Conservation (phyloP, 495 filamentous ascomycete species). For the Penicillium turbatum region DNA sequence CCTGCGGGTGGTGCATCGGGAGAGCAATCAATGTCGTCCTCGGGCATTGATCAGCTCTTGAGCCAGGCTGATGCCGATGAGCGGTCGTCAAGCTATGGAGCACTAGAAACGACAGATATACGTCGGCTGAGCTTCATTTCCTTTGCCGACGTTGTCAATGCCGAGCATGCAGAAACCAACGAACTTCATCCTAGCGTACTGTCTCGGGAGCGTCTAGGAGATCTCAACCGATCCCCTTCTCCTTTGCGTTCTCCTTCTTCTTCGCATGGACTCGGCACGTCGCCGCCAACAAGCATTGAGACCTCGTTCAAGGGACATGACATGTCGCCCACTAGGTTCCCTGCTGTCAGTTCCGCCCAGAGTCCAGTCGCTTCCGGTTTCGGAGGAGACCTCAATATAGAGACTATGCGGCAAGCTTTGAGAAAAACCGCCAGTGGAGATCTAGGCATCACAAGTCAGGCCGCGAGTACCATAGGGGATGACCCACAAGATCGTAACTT, state of each 20-base stretch:
- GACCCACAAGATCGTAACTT: slow-evolving; percentile 28
- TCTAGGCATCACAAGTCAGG: slow-evolving; percentile 58
- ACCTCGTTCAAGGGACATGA: slow-evolving; percentile 63
- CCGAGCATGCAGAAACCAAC: slow-evolving; percentile 60
- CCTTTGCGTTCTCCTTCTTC: slow-evolving; percentile 68
- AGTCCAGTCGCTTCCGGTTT: slow-evolving; percentile 44
- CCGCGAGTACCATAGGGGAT: slow-evolving; percentile 54
- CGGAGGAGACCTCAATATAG: slow-evolving; percentile 71
- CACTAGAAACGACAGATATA: slow-evolving; percentile 70
- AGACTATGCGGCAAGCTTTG: slow-evolving; percentile 82
- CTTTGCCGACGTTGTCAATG: slow-evolving; percentile 91
- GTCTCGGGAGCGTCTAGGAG: slow-evolving; percentile 2
- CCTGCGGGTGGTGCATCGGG: slow-evolving; percentile 54
- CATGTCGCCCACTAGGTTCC: slow-evolving; percentile 45
- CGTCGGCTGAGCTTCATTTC: slow-evolving; percentile 86
- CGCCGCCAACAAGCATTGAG: slow-evolving; percentile 64
- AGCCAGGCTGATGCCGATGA: slow-evolving; percentile 47
- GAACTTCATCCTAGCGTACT: slow-evolving; percentile 9
- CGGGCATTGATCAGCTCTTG: slow-evolving; percentile 34
- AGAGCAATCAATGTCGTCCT: slow-evolving; percentile 31
- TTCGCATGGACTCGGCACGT: slow-evolving; percentile 56
- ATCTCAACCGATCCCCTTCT: slow-evolving; percentile 62
- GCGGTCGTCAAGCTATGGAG: slow-evolving; percentile 49
- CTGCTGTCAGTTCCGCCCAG: slow-evolving; percentile 28
- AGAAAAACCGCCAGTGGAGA: slow-evolving; percentile 76